A percentile compares a stretch with the other conserved stretches of the same genome.
Conservation (phyloP, 805 yeast species). For the Metschnikowia similis region DNA sequence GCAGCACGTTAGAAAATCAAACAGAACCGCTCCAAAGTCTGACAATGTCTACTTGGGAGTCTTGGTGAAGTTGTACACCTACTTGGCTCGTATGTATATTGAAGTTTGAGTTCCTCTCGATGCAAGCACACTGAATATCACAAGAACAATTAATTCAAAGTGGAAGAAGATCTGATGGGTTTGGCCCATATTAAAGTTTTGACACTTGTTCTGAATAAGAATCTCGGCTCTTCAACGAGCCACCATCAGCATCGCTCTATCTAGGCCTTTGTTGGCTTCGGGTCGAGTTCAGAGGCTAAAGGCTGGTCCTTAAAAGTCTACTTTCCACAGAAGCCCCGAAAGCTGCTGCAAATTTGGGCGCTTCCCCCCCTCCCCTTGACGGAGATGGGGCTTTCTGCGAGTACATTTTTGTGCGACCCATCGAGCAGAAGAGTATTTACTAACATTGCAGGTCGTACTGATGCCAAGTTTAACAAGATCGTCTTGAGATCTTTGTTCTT, state of each 20-base stretch:
- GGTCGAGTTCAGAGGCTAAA: background rate
- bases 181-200: background rate
- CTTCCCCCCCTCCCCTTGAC: slow-evolving; percentile 1
- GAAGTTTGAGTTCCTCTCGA: slow-evolving; percentile 4
- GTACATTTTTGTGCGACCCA: slow-evolving; percentile 32
- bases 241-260: slow-evolving; percentile 1
- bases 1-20: slow-evolving; percentile 94
- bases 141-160: background rate
- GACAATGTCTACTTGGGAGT: slow-evolving; percentile 98
- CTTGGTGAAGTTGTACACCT: slow-evolving; percentile 96
- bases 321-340: background rate
- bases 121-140: background rate
- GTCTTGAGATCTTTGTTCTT: slow-evolving; percentile 91
- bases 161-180: background rate
- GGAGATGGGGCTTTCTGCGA: slow-evolving; percentile 21
- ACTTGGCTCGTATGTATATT: slow-evolving; percentile 93
- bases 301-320: background rate
- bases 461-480: slow-evolving; percentile 97
- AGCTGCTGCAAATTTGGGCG: background rate
- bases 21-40: slow-evolving; percentile 99
- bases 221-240: background rate
- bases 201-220: background rate
- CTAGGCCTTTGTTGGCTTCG: background rate
- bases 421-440: slow-evolving; percentile 43
- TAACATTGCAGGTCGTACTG: slow-evolving; percentile 84